phyloP scores from a whole-genome alignment of 306 rosid species.

The Acacia confusa region DNA sequence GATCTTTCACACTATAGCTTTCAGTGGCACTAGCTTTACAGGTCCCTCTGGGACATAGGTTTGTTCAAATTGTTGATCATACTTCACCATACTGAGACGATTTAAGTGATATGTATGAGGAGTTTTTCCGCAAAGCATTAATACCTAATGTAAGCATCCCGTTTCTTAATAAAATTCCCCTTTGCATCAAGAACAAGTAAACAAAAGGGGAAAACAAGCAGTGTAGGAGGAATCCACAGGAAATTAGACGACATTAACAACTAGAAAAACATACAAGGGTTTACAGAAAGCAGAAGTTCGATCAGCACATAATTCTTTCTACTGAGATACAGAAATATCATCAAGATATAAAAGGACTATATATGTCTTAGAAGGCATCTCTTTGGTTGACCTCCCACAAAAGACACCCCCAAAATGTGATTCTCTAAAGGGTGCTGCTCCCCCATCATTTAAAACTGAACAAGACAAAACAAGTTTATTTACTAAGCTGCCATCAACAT shows the following conservation, averaged over 20 bases:
- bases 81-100: background rate
- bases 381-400: background rate
- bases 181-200: background rate
- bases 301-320: background rate
- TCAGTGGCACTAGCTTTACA: background rate
- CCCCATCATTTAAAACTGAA: conserved; percentile 53
- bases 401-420: background rate
- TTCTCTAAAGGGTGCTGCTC: background rate
- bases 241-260: background rate
- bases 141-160: background rate
- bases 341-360: background rate
- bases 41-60: background rate
- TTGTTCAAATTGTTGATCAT: background rate
- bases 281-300: background rate
- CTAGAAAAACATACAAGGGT: background rate
- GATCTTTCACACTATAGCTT: too few relatives aligned
- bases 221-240: background rate
- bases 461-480: background rate
- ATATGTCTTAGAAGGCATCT: background rate
- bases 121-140: background rate
- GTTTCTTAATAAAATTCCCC: background rate
- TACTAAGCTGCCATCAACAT: background rate
- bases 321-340: background rate
- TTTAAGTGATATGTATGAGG: background rate
- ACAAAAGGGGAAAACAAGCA: background rate